Base-by-base conservation (phyloP, 257 asterid species). In the Euphrasia confusa region DNA sequence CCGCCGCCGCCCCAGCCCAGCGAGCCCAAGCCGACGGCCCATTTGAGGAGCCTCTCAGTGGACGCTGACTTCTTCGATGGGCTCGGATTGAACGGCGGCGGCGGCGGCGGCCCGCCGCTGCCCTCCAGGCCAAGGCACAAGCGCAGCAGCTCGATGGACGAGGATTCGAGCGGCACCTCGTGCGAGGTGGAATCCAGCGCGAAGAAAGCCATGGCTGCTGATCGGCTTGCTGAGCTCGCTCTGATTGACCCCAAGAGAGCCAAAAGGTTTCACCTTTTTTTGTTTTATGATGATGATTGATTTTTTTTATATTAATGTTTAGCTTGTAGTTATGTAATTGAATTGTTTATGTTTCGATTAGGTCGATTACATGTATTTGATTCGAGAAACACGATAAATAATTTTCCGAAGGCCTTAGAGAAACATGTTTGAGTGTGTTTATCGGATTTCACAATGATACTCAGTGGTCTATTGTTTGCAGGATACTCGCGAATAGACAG, bases 401-500 rank as follows among this genome's bases (percentile, higher is more conserved):
- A 21, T 0, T 21, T 21, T 21, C 24, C 24, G 0, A 21, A 42
- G 11, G 48, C n/a, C 33, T 42, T 48, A 14, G 24, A 13, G 10
- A 14, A 1, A 7, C 58, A 24, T 24, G n/a, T 9, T 17, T 52
- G 32, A 18, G 28, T 53, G 57, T 52, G 40, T 56, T 56, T 12
- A n/a, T 6, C 18, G 10, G 56, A 50, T 17, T 21, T 21, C 24
- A 1, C 24, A 3, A 4, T 47, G 12, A 57, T 50, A 60, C 58
- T 61, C 68, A 56, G 24, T 67, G 18, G 1, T 21, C 24, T 3
- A 3, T 50, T 47, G 13, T 53, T 63, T 78, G 71, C 73, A 91
- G 96, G 81, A 86, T 89, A 72, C 91, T 92, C 42, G 97, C 98
- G 17, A 92, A 92, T 68, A 84, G 98, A 57, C 97, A 92, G 76